These are phyloP conservation scores for Neurospora intermedia DNA, from an alignment of 495 filamentous ascomycete species.

Conservation along the genomic window DNA sequence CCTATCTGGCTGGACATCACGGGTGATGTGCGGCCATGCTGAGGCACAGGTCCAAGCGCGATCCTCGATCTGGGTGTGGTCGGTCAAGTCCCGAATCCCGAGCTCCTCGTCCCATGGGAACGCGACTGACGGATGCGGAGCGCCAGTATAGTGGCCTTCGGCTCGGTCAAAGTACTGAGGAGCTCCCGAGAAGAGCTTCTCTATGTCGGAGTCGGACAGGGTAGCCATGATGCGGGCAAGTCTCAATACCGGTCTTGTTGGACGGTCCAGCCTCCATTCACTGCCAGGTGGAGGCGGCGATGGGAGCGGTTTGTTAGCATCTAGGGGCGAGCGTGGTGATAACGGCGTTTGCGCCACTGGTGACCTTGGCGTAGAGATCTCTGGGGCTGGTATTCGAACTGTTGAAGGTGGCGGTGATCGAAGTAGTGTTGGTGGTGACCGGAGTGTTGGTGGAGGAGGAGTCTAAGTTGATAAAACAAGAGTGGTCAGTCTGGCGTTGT, in stretches of 20 bases:
- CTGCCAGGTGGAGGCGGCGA: constrained; percentile 39
- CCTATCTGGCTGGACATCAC: constrained; percentile 31
- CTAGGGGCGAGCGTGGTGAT: constrained; percentile 25
- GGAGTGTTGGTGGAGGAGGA: not conserved
- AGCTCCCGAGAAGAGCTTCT: constrained; percentile 65
- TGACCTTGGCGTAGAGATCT: constrained; percentile 5
- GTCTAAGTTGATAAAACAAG: constrained; percentile 2
- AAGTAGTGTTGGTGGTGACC: not conserved
- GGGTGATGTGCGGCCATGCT: constrained; percentile 39
- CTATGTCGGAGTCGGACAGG: constrained; percentile 51
- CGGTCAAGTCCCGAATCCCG: constrained; percentile 50
- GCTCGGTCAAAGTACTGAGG: constrained; percentile 59
- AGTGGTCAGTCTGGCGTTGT: constrained; percentile 12
- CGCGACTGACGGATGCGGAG: constrained; percentile 52
- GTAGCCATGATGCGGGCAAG: constrained; percentile 43
- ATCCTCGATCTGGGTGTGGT: constrained; percentile 47
- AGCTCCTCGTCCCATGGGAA: constrained; percentile 62
- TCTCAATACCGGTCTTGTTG: constrained; percentile 31
- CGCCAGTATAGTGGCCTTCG: constrained; percentile 41
- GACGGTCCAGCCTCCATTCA: constrained; percentile 28
- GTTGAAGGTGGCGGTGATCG: not conserved
- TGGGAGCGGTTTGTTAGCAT: constrained; percentile 42
- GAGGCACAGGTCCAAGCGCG: constrained; percentile 44
- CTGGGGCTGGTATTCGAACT: constrained; percentile 5
- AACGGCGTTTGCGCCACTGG: constrained; percentile 20